These are phyloP conservation scores for Conringia planisiliqua DNA, from an alignment of 345 rosid species.

Conservation along the genomic window DNA sequence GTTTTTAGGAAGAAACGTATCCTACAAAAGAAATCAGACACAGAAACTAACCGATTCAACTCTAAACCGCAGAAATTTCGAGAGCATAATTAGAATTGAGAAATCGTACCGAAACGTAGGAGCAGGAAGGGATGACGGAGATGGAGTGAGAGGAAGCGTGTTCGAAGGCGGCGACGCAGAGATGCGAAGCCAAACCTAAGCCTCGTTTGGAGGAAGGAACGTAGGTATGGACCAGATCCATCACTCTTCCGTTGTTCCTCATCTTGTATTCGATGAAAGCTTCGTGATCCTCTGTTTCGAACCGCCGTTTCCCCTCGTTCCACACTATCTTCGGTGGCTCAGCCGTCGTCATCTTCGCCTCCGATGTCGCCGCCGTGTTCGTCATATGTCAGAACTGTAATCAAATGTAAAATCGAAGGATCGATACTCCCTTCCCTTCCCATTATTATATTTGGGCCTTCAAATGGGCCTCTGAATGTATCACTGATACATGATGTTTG, in stretches of 20 bases:
- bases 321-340: slow-evolving; percentile 56
- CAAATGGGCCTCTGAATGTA: neutral
- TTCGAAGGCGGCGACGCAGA: slow-evolving; percentile 68
- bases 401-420: neutral
- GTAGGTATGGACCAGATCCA: slow-evolving; percentile 76
- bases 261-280: slow-evolving; percentile 68
- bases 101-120: slow-evolving; percentile 65
- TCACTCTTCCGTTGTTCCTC: slow-evolving; percentile 50
- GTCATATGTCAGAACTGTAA: neutral
- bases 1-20: slow-evolving; percentile 68
- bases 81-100: neutral
- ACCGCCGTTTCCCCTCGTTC: slow-evolving; percentile 49
- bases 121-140: slow-evolving; percentile 71
- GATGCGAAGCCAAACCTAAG: slow-evolving; percentile 78
- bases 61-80: neutral
- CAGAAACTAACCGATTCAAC: neutral
- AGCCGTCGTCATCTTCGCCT: slow-evolving; percentile 1
- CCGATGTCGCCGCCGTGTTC: slow-evolving; percentile 28
- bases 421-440: neutral
- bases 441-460: neutral
- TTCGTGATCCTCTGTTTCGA: slow-evolving; percentile 87
- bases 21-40: slow-evolving; percentile 36
- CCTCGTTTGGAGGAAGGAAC: slow-evolving; percentile 85
- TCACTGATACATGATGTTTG: too few species aligned
- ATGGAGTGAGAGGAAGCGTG: slow-evolving; percentile 69